These are phyloP conservation scores for Fusarium sp. DNA, from an alignment of 2,329 filamentous ascomycete species.

Conservation along the genomic window DNA sequence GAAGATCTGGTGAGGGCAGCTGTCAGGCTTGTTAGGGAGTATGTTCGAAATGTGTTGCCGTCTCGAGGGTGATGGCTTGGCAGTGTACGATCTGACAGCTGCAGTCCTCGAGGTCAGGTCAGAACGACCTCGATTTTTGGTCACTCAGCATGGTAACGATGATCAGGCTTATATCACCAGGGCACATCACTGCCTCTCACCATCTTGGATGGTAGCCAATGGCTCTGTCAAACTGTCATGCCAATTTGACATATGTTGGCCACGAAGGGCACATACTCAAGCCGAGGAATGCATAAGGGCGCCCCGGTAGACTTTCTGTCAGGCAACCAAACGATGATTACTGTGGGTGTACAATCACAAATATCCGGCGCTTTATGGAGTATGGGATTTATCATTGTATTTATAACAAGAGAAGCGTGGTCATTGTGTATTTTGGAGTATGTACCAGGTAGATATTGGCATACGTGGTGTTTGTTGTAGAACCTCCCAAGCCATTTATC, in stretches of 20 bases:
- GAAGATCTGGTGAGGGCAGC: slow-evolving; percentile 79
- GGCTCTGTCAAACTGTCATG: not conserved
- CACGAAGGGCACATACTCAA: slow-evolving; percentile 1
- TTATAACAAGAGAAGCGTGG: slow-evolving; percentile 6
- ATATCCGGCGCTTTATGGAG: slow-evolving; percentile 24
- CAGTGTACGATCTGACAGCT: not conserved
- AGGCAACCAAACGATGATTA: not conserved
- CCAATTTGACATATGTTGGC: not conserved
- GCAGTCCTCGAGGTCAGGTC: too few relatives aligned
- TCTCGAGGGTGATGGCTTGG: slow-evolving; percentile 58
- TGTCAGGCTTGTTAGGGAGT: slow-evolving; percentile 68
- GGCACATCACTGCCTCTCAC: not conserved
- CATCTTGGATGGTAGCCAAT: not conserved
- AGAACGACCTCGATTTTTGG: too few relatives aligned
- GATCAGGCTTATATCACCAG: not conserved
- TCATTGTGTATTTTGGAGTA: not conserved
- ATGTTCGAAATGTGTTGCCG: slow-evolving; percentile 68
- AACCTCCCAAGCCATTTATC: not conserved
- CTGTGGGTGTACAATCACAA: not conserved
- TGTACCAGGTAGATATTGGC: slow-evolving; percentile 10
- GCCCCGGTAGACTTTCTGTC: not conserved
- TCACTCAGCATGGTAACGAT: not conserved
- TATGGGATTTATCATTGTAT: slow-evolving; percentile 11
- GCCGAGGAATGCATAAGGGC: not conserved
- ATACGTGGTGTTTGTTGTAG: not conserved